These are phyloP conservation scores for Mycena galericulata DNA, from an alignment of 768 basidiomycete genomes.

Conservation along the genomic window DNA sequence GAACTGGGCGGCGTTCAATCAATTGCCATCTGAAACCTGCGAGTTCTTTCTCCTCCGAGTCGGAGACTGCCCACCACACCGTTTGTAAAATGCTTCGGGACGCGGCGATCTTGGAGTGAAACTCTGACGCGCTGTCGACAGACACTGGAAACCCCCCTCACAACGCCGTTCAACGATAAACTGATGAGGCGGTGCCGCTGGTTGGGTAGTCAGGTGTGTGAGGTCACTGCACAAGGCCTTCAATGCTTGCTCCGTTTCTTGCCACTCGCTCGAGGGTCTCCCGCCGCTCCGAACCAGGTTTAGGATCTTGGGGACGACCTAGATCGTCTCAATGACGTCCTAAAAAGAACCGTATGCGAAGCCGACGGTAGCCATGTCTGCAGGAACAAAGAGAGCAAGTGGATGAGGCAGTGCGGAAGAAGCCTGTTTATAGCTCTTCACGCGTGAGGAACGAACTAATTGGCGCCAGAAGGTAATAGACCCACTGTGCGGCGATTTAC, in stretches of 20 bases:
- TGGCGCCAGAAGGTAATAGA: too few species aligned
- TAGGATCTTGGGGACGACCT: not conserved
- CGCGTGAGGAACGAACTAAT: too few species aligned
- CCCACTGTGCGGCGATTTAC: too few species aligned
- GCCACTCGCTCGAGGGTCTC: not conserved
- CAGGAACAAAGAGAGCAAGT: not conserved
- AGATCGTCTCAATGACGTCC: not conserved
- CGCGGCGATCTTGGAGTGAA: not conserved
- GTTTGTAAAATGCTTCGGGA: not conserved
- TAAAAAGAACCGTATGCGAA: slow-evolving; percentile 3
- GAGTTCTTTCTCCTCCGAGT: not conserved
- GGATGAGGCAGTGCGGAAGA: too few species aligned
- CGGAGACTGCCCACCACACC: too few species aligned
- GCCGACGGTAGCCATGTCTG: not conserved
- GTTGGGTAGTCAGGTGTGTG: not conserved
- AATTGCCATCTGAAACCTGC: not conserved
- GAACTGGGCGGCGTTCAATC: not conserved
- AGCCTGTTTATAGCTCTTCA: too few species aligned
- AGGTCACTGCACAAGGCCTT: not conserved
- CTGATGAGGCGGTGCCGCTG: not conserved
- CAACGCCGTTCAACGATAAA: not conserved
- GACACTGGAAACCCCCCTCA: not conserved
- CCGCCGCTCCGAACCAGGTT: not conserved
- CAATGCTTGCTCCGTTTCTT: not conserved
- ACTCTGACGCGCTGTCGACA: not conserved